Percentiles rank a stretch among this genome's conserved stretches.
Conservation (phyloP, 352 stramenopile genomes). For the Globisporangium takayamanum region DNA sequence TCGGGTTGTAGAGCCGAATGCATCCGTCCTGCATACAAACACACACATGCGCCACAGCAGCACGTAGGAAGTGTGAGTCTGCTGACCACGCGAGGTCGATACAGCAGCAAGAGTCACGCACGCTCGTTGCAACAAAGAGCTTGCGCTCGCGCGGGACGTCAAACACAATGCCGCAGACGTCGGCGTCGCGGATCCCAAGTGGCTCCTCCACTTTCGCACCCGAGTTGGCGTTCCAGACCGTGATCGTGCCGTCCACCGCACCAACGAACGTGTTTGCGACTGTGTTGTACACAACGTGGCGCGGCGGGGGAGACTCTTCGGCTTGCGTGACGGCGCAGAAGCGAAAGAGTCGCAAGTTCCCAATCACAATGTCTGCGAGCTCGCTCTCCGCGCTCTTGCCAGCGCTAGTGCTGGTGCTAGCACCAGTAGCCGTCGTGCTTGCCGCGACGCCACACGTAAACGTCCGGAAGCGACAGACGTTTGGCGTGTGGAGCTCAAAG, state of each 20-base stretch:
- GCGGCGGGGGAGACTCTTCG: slow-evolving; percentile 27
- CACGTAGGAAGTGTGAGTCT: background rate
- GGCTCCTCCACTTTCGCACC: slow-evolving; percentile 51
- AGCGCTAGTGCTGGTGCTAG: background rate
- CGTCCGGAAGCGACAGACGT: slow-evolving; percentile 35
- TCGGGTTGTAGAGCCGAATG: slow-evolving; percentile 64
- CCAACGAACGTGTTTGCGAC: slow-evolving; percentile 60
- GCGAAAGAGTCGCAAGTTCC: slow-evolving; percentile 45
- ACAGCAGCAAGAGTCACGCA: slow-evolving; percentile 17
- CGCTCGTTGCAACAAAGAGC: slow-evolving; percentile 59
- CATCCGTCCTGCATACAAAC: slow-evolving; percentile 33
- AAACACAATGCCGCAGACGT: slow-evolving; percentile 55
- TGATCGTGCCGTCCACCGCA: slow-evolving; percentile 47
- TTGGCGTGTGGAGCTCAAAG: slow-evolving; percentile 41
- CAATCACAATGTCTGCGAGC: slow-evolving; percentile 41
- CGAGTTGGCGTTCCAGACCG: slow-evolving; percentile 63
- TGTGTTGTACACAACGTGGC: slow-evolving; percentile 47
- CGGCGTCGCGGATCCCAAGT: slow-evolving; percentile 32
- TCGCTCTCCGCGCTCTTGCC: slow-evolving; percentile 16
- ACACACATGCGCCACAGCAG: background rate
- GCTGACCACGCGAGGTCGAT: background rate
- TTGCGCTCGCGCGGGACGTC: slow-evolving; percentile 59
- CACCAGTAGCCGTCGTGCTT: background rate
- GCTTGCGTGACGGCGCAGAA: slow-evolving; percentile 38
- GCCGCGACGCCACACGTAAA: slow-evolving; percentile 22